phyloP scores from a whole-genome alignment of 169 alveolate genomes.

The Babesia bigemina region DNA sequence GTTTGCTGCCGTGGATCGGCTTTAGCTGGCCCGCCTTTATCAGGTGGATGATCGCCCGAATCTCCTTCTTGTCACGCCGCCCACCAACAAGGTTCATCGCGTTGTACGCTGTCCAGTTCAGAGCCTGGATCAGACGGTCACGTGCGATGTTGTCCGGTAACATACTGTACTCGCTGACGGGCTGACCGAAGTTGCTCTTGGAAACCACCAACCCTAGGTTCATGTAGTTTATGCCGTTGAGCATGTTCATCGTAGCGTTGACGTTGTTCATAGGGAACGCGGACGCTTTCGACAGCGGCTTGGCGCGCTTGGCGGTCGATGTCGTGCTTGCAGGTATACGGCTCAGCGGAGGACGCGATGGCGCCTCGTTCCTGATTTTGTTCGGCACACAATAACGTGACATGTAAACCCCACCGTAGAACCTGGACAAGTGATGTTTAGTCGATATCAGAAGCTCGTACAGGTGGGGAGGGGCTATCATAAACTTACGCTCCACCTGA shows the following conservation, averaged over 20 bases:
- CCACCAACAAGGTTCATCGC: conserved; percentile 30
- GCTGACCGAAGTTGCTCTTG: conserved; percentile 31
- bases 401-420: conserved; percentile 60
- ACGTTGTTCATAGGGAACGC: conserved; percentile 14
- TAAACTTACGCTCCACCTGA: conserved; percentile 57
- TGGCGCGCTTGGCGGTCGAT: conserved; percentile 38
- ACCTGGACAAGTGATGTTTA: conserved; percentile 20
- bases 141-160: conserved; percentile 62
- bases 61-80: conserved; percentile 49
- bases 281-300: not conserved
- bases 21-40: conserved; percentile 57
- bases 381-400: conserved; percentile 54
- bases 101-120: conserved; percentile 56
- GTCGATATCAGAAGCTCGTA: conserved; percentile 50
- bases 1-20: conserved; percentile 70
- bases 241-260: conserved; percentile 27
- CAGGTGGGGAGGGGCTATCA: conserved; percentile 62
- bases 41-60: conserved; percentile 36
- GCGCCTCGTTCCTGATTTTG: conserved; percentile 26
- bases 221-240: conserved; percentile 51
- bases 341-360: conserved; percentile 1
- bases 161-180: conserved; percentile 34
- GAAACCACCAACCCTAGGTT: conserved; percentile 54
- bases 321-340: not conserved
- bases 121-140: conserved; percentile 64